phyloP scores from a whole-genome alignment of 2,329 filamentous ascomycete species.

The Rhinocladiella similis region DNA sequence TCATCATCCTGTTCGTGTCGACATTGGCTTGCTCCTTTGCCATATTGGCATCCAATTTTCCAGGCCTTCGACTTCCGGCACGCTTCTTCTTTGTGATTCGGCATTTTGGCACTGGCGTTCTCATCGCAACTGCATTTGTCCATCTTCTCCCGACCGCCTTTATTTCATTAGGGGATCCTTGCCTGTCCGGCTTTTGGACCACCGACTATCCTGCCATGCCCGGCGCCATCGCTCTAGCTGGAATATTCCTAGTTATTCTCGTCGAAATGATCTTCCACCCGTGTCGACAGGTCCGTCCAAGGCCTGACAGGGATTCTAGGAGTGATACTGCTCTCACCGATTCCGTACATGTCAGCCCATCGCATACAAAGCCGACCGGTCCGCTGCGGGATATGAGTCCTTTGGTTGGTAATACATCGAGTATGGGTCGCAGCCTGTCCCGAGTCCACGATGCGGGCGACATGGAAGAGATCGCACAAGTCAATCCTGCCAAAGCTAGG shows the following conservation, averaged over 20 bases:
- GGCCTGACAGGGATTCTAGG: too few relatives aligned
- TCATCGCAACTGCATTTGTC: slow-evolving; percentile 59
- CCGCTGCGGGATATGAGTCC: too few relatives aligned
- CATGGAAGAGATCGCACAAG: too few relatives aligned
- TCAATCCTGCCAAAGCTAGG: too few relatives aligned
- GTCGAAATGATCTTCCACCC: slow-evolving; percentile 77
- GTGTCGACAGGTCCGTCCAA: too few relatives aligned
- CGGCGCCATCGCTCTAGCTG: slow-evolving; percentile 77
- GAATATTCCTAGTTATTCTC: slow-evolving; percentile 77
- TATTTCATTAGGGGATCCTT: slow-evolving; percentile 58
- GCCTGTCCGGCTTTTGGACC: slow-evolving; percentile 77
- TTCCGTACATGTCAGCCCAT: too few relatives aligned
- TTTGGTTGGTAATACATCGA: too few relatives aligned
- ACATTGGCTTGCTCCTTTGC: slow-evolving; percentile 60
- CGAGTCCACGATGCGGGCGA: too few relatives aligned
- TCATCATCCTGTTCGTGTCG: slow-evolving; percentile 59
- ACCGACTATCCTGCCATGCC: slow-evolving; percentile 76
- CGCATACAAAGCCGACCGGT: too few relatives aligned
- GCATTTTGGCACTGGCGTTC: slow-evolving; percentile 59
- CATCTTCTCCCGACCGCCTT: slow-evolving; percentile 51
- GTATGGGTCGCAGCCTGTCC: too few relatives aligned
- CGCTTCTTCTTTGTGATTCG: slow-evolving; percentile 60
- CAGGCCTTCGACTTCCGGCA: slow-evolving; percentile 59
- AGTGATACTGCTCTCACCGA: too few relatives aligned
- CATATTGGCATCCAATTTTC: slow-evolving; percentile 60